Conservation (phyloP, 1,139 yeast genomes). For the Debaryomyces sp. region DNA sequence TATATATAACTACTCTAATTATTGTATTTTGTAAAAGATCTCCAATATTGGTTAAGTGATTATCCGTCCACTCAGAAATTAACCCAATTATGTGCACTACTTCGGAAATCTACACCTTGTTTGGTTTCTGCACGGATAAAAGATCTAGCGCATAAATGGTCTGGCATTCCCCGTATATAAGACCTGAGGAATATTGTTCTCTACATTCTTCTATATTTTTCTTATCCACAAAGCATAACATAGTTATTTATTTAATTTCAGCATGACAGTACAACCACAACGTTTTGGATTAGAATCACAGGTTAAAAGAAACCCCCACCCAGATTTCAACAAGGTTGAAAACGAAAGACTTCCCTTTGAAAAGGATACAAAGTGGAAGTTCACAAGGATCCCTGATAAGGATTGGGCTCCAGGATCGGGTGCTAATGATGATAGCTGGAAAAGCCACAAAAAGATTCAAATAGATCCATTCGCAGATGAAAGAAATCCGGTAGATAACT, state of each 20-base stretch:
- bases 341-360: conserved; percentile 18
- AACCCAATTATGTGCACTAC: neutral
- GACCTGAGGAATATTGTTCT: neutral
- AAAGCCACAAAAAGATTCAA: conserved; percentile 40
- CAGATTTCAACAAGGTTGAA: conserved; percentile 24
- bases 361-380: conserved; percentile 17
- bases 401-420: conserved; percentile 51
- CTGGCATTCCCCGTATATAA: neutral
- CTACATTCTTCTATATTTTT: neutral
- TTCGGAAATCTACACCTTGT: neutral
- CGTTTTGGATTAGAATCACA: conserved; percentile 18
- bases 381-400: conserved; percentile 22
- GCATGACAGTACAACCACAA: conserved; percentile 10
- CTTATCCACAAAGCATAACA: neutral
- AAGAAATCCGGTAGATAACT: conserved; percentile 49
- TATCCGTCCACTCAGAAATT: conserved; percentile 1
- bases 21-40: neutral
- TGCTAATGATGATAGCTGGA: conserved; percentile 43
- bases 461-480: conserved; percentile 52
- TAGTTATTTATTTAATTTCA: neutral
- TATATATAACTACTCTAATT: neutral
- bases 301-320: conserved; percentile 23
- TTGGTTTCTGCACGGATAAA: neutral
- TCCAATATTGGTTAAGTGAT: neutral
- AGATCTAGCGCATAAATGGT: conserved; percentile 3